Evolutionary conservation across 108 stramenopile genomes (phyloP).

Genomic region (Skeletonema potamos): DNA sequence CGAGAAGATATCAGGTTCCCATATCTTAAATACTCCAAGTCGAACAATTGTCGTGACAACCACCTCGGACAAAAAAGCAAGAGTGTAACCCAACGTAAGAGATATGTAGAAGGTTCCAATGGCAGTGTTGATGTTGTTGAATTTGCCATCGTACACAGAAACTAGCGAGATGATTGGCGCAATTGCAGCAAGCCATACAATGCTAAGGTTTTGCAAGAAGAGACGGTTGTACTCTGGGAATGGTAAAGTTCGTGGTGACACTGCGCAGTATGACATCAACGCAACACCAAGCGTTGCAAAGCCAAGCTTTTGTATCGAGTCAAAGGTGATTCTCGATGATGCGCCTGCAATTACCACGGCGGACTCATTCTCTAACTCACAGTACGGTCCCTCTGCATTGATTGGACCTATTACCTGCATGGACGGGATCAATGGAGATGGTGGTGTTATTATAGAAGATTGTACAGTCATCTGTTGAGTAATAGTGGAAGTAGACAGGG

Average conservation of each 20-base stretch:
- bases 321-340: constrained; percentile 47
- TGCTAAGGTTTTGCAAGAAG: constrained; percentile 67
- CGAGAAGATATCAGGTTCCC: constrained; percentile 77
- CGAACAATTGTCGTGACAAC: constrained; percentile 71
- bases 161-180: constrained; percentile 50
- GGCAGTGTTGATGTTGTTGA: constrained; percentile 61
- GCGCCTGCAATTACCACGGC: constrained; percentile 39
- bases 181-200: constrained; percentile 49
- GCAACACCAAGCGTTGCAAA: constrained; percentile 42
- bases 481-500: not conserved
- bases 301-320: constrained; percentile 64
- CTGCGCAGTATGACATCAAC: constrained; percentile 65
- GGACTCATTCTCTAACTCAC: constrained; percentile 28
- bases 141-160: constrained; percentile 50
- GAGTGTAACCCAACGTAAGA: constrained; percentile 68
- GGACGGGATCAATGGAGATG: constrained; percentile 1
- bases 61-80: constrained; percentile 70
- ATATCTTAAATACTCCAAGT: constrained; percentile 62
- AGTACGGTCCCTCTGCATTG: constrained; percentile 24
- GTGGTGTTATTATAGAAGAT: constrained; percentile 16
- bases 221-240: constrained; percentile 68
- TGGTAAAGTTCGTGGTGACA: constrained; percentile 70
- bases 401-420: not conserved
- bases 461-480: constrained; percentile 8
- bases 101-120: constrained; percentile 71